Conservation (phyloP, 371 early-diverging fungal genomes). For the Smittium mucronatum region DNA sequence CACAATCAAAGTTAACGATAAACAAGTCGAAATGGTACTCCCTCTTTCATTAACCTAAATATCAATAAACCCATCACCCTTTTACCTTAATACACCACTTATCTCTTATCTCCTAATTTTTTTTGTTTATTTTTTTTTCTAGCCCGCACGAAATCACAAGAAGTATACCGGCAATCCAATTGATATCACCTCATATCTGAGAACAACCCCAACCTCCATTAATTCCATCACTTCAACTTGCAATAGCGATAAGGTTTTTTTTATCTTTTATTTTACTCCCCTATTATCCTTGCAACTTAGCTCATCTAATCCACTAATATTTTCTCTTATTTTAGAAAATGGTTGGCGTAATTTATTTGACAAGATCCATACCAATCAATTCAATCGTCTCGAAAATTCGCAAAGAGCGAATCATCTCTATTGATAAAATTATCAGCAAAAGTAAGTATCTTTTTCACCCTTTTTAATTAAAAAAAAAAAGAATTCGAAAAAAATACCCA, state of each 20-base stretch:
- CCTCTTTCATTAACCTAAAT: too few relatives aligned
- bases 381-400: neutral
- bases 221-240: neutral
- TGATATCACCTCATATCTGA: conserved; percentile 7
- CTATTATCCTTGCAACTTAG: too few relatives aligned
- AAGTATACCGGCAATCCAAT: conserved; percentile 1
- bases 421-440: neutral
- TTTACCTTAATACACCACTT: too few relatives aligned
- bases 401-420: neutral
- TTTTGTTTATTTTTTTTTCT: neutral
- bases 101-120: neutral
- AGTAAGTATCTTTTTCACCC: neutral
- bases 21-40: neutral
- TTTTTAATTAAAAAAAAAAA: too few relatives aligned
- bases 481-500: too few relatives aligned
- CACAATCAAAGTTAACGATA: conserved; percentile 1
- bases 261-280: too few relatives aligned
- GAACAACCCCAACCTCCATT: neutral
- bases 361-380: neutral
- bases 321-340: neutral
- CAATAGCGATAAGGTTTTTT: neutral
- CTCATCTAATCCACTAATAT: too few relatives aligned
- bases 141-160: neutral
- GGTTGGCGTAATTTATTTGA: neutral
- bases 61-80: too few relatives aligned